Evolutionary conservation across 345 rosid species (phyloP).

Genomic region (Kernera saxatilis): DNA sequence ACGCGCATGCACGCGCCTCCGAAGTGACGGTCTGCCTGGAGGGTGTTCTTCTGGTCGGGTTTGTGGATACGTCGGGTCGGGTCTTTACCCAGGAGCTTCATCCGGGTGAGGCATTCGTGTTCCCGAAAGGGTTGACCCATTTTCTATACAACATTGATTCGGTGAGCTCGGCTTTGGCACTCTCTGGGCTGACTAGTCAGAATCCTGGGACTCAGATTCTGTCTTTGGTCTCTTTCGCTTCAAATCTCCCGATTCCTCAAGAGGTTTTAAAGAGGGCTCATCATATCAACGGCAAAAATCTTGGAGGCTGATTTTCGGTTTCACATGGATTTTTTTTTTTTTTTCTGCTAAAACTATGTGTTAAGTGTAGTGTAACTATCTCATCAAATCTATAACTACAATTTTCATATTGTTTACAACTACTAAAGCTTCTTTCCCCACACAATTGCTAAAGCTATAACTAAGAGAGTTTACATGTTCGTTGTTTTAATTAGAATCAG

Average conservation of each 20-base stretch:
- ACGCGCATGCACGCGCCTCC: constrained; percentile 72
- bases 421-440: background rate
- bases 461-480: background rate
- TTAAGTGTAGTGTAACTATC: too few relatives aligned
- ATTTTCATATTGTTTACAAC: background rate
- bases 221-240: constrained; percentile 40
- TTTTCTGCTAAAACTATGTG: background rate
- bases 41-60: constrained; percentile 57
- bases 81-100: constrained; percentile 47
- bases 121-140: constrained; percentile 63
- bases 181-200: constrained; percentile 68
- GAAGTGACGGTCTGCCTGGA: constrained; percentile 58
- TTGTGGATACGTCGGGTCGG: constrained; percentile 47
- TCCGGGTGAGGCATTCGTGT: constrained; percentile 63
- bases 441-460: background rate
- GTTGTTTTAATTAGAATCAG: background rate
- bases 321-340: too few relatives aligned
- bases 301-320: too few relatives aligned
- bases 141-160: constrained; percentile 49
- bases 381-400: background rate
- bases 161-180: constrained; percentile 38
- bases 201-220: constrained; percentile 62
- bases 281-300: constrained; percentile 36
- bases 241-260: constrained; percentile 36
- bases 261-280: constrained; percentile 44